Base-by-base conservation (phyloP, 1,284 basidiomycete species). In the Puccinia triticina region DNA sequence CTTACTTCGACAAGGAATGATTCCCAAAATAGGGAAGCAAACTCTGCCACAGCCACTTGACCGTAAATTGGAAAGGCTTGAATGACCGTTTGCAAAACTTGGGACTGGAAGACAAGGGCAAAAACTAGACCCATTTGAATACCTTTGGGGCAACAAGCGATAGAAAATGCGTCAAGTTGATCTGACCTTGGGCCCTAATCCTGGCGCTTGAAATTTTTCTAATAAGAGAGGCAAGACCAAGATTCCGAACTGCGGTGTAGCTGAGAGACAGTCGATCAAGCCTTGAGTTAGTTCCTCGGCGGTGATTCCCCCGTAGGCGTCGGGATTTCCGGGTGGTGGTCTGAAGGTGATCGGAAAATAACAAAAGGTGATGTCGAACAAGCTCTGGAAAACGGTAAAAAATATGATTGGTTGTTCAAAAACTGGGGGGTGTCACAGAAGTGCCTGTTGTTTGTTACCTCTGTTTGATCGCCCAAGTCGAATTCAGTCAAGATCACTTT, bases 271-370 rank as follows among this genome's bases (percentile, higher is more conserved):
- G 37, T 86, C 87, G 26, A 88, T 88, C 23, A 99, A 89, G 0
- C 92, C 90, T 55, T 88, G 85, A 85, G 93, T 93, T 50, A 99
- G 90, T 86, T 98, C 93, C 64, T 96, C 94, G 0, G 93, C 90
- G 0, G 92, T 93, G 84, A 99, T 97, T 10, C 93, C 93, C 87
- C 96, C 96, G 43, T 82, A 82, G 8, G 71, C 80, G n/a, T 64
- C 80, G 3, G 95, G 94, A 86, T 98, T 96, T 85, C 96, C 93
- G 0, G 95, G 93, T 8, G 96, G 95, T 16, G 96, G 95, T 77
- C 93, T 91, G 89, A 98, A 99, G 0, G 95, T 95, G 84, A 99
- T 99, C 0, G 97, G 97, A 88, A 98, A 99, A 88, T 99, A 99
- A 88, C 97, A 99, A 87, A 96, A 99, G 0, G 93, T 93, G 85